Conservation (phyloP, 73 alveolate genomes). For the Diophrys sp. region DNA sequence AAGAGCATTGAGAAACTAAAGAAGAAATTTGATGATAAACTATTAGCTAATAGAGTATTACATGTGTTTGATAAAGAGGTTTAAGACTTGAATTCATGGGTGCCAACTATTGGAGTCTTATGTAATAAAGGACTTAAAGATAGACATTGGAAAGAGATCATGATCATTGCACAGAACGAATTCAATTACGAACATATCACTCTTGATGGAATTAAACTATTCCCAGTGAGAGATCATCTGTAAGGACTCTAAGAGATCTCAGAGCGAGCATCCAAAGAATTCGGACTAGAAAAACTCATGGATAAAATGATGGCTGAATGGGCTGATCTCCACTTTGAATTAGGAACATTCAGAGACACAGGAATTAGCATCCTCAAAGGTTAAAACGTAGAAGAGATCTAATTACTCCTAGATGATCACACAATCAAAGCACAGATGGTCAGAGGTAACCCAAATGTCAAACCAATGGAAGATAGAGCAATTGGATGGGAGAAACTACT, state of each 20-base stretch:
- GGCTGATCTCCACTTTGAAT: conserved; percentile 66
- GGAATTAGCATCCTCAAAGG: conserved; percentile 77
- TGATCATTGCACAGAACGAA: conserved; percentile 40
- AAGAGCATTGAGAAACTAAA: conserved; percentile 25
- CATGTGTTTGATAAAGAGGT: conserved; percentile 30
- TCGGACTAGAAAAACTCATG: conserved; percentile 68
- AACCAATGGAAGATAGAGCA: conserved; percentile 80
- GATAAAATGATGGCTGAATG: conserved; percentile 85
- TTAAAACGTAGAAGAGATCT: conserved; percentile 74
- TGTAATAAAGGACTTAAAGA: conserved; percentile 64
- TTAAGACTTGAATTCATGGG: conserved; percentile 50
- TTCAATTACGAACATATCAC: conserved; percentile 33
- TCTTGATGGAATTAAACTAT: conserved; percentile 21
- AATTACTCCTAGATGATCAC: conserved; percentile 87
- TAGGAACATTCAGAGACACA: conserved; percentile 70
- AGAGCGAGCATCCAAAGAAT: conserved; percentile 84
- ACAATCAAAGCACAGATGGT: conserved; percentile 86
- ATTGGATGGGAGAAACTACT: conserved; percentile 97
- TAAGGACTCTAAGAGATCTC: conserved; percentile 68
- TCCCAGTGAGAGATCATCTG: conserved; percentile 54
- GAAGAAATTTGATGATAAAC: conserved; percentile 30
- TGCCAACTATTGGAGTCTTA: conserved; percentile 50
- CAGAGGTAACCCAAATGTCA: conserved; percentile 85
- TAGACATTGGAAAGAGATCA: conserved; percentile 95
- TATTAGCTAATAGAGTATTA: conserved; percentile 32